Evolutionary conservation across 768 basidiomycete species (phyloP).

Genomic region (Lepiota subincarnata): DNA sequence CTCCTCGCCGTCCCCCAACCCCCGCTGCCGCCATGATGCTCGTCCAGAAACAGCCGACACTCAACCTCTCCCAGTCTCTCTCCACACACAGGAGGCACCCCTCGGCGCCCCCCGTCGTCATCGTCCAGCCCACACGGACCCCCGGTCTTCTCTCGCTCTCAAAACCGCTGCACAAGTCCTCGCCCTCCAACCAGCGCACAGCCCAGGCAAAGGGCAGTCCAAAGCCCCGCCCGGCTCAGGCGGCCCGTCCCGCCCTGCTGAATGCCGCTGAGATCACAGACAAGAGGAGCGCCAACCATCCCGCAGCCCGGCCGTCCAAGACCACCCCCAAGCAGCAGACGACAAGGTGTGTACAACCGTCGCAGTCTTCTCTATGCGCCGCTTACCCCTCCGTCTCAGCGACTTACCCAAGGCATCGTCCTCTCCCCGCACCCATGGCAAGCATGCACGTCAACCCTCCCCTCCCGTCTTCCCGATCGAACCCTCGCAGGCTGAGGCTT

Average conservation of each 20-base stretch:
- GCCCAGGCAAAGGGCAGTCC: conserved; percentile 22
- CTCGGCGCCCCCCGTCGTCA: conserved; percentile 63
- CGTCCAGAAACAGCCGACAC: conserved; percentile 40
- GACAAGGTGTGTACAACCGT: conserved; percentile 19
- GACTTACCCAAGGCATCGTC: conserved; percentile 29
- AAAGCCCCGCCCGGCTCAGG: conserved; percentile 25
- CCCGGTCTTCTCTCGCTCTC: conserved; percentile 72
- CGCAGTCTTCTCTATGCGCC: neutral
- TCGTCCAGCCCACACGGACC: conserved; percentile 67
- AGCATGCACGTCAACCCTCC: conserved; percentile 58
- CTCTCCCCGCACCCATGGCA: conserved; percentile 42
- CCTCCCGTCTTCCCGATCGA: conserved; percentile 37
- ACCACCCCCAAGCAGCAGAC: conserved; percentile 30
- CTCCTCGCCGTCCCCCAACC: conserved; percentile 20
- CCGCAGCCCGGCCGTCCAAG: conserved; percentile 22
- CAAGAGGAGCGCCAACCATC: conserved; percentile 15
- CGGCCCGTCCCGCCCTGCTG: conserved; percentile 24
- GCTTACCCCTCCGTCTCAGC: neutral
- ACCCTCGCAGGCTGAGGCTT: conserved; percentile 68
- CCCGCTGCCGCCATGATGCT: conserved; percentile 43
- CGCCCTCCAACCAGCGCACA: conserved; percentile 22
- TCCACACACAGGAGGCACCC: conserved; percentile 55
- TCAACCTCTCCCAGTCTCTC: conserved; percentile 25
- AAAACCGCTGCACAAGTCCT: conserved; percentile 41
- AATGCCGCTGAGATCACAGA: conserved; percentile 21